Base-by-base conservation (phyloP, 257 asterid species). In the Scutellaria minor region DNA sequence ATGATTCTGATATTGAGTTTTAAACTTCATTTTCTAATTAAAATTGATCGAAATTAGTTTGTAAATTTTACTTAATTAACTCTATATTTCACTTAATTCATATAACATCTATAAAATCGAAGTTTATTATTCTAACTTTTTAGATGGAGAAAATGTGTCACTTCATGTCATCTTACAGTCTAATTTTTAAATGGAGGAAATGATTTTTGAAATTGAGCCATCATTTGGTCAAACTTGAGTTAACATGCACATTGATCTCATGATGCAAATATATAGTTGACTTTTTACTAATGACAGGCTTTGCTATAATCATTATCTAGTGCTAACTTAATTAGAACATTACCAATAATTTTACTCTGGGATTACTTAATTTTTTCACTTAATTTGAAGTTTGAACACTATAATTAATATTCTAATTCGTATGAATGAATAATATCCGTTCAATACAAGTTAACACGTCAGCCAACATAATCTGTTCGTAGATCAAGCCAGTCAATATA, bases 201-300 rank as follows among this genome's bases (percentile, higher is more conserved):
- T 55, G 6, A 50, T 57, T 56, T 69, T 6, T 50, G 48, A 72
- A 76, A 51, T 69, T 69, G 71, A 71, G 61, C 72, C 74, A 76
- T 80, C 77, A 77, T 69, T 75, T 66, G 74, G 81, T 78, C 83
- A 78, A 81, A 74, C 44, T 55, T 57, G 72, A 62, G 27, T 73
- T 64, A 46, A 67, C 66, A 63, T 58, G 75, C 77, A 61, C 71
- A 69, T 51, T 50, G 4, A 31, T 31, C 5, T 65, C 70, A 73
- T 72, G 56, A 63, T 24, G 64, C 7, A 52, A 64, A 31, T 47
- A 52, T 10, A 52, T 45, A 57, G 59, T 79, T 54, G 64, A 75
- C 75, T 59, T 40, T 68, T 20, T 66, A 7, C 0, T 1, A 0
- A n/a, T 53, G 40, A 15, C 53, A 48, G 9, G 70, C n/a, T 64